Conservation (phyloP, 345 rosid genomes). For the Hibiscus trionum region DNA sequence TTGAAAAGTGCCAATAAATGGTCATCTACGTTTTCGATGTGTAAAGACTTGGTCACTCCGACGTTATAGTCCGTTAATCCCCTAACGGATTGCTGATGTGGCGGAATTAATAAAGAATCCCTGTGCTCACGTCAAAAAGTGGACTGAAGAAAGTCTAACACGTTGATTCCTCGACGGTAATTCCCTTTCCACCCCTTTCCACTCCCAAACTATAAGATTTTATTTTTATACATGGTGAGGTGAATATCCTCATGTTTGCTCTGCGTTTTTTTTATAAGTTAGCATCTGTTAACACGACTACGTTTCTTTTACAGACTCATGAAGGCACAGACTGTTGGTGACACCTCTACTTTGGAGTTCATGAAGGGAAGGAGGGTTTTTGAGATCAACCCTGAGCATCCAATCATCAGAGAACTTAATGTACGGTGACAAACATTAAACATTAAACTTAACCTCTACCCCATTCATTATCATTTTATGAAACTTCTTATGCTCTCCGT, state of each 20-base stretch:
- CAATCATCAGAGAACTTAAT: constrained; percentile 58
- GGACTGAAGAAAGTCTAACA: too few relatives aligned
- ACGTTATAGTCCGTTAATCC: too few relatives aligned
- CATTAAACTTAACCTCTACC: not conserved
- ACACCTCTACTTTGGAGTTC: constrained; percentile 71
- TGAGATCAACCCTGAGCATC: constrained; percentile 91
- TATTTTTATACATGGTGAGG: constrained; percentile 99
- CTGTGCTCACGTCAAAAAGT: too few relatives aligned
- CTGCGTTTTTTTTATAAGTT: not conserved
- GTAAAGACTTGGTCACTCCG: too few relatives aligned
- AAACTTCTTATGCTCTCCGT: not conserved
- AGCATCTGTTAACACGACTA: not conserved
- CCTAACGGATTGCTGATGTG: too few relatives aligned
- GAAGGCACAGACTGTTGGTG: constrained; percentile 91
- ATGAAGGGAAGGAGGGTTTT: constrained; percentile 95
- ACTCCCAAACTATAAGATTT: too few relatives aligned
- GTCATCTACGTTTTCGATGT: too few relatives aligned
- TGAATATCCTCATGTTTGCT: constrained; percentile 16
- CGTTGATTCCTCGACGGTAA: too few relatives aligned
- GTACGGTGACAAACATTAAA: constrained; percentile 31
- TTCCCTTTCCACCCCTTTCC: too few relatives aligned
- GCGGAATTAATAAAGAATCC: too few relatives aligned
- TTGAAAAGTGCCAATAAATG: too few relatives aligned
- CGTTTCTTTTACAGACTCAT: constrained; percentile 50
- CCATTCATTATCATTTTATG: not conserved